Conservation (phyloP, 768 basidiomycete species). For the Scleroderma bovista region DNA sequence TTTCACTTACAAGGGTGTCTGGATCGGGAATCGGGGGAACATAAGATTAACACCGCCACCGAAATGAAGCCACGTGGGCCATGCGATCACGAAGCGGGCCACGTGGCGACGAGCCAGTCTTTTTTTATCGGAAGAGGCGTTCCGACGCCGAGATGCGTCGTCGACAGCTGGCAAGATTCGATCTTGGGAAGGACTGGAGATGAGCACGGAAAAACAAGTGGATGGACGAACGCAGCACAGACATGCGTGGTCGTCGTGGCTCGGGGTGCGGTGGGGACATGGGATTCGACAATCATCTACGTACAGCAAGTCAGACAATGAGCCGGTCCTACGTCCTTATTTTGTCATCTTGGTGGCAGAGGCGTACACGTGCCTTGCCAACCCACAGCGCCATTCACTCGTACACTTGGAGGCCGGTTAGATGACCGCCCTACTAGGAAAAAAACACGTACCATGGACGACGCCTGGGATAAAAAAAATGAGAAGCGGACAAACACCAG, state of each 20-base stretch:
- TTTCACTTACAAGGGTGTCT: slow-evolving; percentile 38
- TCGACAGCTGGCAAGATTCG: background rate
- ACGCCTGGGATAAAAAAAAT: slow-evolving; percentile 30
- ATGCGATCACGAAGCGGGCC: slow-evolving; percentile 16
- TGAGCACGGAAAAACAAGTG: background rate
- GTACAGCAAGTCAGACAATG: slow-evolving; percentile 5
- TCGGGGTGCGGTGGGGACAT: background rate
- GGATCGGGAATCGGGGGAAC: slow-evolving; percentile 30
- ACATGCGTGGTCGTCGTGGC: slow-evolving; percentile 8
- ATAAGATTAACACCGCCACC: slow-evolving; percentile 29
- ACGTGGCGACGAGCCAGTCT: slow-evolving; percentile 30
- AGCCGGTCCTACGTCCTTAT: slow-evolving; percentile 3
- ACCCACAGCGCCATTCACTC: slow-evolving; percentile 22
- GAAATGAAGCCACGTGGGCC: slow-evolving; percentile 26
- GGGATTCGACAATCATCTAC: slow-evolving; percentile 1
- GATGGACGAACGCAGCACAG: background rate
- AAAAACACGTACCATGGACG: slow-evolving; percentile 39
- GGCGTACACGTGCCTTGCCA: background rate
- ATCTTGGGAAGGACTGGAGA: too few species aligned
- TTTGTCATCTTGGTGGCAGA: slow-evolving; percentile 1
- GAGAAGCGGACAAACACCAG: slow-evolving; percentile 1
- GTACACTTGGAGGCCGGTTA: slow-evolving; percentile 30
- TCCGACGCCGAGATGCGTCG: background rate
- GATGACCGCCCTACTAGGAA: slow-evolving; percentile 8
- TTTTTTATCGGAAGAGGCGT: slow-evolving; percentile 5